phyloP scores from a whole-genome alignment of 192 early-diverging fungal genomes.

The Coemansia nantahalensis region DNA sequence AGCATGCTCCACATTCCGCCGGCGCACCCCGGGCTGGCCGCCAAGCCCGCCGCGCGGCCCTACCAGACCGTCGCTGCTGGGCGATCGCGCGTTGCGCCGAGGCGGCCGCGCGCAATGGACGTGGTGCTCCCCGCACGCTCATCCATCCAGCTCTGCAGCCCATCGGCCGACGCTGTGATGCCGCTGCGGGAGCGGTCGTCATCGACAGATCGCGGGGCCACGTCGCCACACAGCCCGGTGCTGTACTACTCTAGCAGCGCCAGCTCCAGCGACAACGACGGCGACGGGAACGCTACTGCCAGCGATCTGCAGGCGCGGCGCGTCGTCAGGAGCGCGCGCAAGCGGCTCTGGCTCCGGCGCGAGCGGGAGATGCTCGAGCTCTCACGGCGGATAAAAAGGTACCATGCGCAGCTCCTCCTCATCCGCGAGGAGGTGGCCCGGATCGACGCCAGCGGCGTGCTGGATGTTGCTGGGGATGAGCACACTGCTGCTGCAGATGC shows the following conservation, averaged over 20 bases:
- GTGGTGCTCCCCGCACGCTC: constrained; percentile 1
- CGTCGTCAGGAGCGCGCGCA: constrained; percentile 6
- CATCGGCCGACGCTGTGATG: neutral
- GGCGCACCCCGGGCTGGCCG: constrained; percentile 23
- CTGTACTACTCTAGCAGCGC: constrained; percentile 20
- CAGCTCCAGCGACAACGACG: constrained; percentile 25
- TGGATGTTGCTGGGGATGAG: neutral
- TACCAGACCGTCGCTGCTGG: constrained; percentile 11
- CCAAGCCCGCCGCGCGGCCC: constrained; percentile 5
- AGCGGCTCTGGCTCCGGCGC: constrained; percentile 22
- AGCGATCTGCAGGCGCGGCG: constrained; percentile 3
- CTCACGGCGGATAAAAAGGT: constrained; percentile 36
- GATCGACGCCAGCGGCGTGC: constrained; percentile 26
- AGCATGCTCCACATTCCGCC: constrained; percentile 23
- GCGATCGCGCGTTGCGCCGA: constrained; percentile 3
- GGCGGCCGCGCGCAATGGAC: neutral
- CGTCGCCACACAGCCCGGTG: constrained; percentile 16
- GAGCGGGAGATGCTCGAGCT: constrained; percentile 42
- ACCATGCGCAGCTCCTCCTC: constrained; percentile 39
- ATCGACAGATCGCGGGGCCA: neutral
- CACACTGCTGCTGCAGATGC: neutral
- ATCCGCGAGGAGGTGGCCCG: constrained; percentile 32
- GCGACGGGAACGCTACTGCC: neutral
- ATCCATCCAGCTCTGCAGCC: neutral
- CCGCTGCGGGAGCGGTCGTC: too few relatives aligned